A percentile compares a stretch with the other conserved stretches of the same genome.
These are phyloP conservation scores for Dryas drummondii DNA, from an alignment of 306 rosid species.

Conservation along the genomic window DNA sequence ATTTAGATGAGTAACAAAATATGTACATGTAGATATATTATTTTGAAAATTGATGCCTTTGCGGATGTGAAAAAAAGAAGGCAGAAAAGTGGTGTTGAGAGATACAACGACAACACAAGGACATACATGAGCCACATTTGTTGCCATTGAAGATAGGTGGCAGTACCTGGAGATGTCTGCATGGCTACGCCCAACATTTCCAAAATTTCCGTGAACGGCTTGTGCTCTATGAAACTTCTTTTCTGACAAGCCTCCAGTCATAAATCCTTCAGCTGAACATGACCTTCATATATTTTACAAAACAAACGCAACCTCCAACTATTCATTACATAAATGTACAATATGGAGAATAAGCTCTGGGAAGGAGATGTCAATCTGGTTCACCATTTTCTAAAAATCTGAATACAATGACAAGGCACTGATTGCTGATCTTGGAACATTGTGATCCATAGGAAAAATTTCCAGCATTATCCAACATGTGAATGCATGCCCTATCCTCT, in stretches of 20 bases:
- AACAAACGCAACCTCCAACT: constrained; percentile 21
- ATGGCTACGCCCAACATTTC: constrained; percentile 27
- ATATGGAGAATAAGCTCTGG: constrained; percentile 25
- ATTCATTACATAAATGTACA: constrained; percentile 29
- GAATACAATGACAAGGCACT: constrained; percentile 30
- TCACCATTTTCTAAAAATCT: constrained; percentile 40
- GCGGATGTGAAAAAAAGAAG: background rate
- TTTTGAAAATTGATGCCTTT: background rate
- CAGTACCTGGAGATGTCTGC: constrained; percentile 49
- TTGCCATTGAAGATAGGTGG: constrained; percentile 13
- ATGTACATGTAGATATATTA: background rate
- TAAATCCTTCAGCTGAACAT: constrained; percentile 30
- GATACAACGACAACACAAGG: background rate
- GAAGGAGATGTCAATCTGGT: constrained; percentile 39
- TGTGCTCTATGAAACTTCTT: constrained; percentile 29
- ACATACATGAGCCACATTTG: background rate
- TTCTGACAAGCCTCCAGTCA: constrained; percentile 19
- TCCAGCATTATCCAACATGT: constrained; percentile 29
- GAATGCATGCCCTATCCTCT: constrained; percentile 22
- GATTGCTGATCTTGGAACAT: constrained; percentile 20
- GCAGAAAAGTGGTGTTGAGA: background rate
- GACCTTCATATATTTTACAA: constrained; percentile 29
- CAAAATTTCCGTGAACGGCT: constrained; percentile 27
- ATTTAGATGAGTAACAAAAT: too few species aligned
- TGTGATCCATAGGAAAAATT: constrained; percentile 15